phyloP scores from a whole-genome alignment of 1,284 basidiomycete species.

The Sporisorium sorghi region DNA sequence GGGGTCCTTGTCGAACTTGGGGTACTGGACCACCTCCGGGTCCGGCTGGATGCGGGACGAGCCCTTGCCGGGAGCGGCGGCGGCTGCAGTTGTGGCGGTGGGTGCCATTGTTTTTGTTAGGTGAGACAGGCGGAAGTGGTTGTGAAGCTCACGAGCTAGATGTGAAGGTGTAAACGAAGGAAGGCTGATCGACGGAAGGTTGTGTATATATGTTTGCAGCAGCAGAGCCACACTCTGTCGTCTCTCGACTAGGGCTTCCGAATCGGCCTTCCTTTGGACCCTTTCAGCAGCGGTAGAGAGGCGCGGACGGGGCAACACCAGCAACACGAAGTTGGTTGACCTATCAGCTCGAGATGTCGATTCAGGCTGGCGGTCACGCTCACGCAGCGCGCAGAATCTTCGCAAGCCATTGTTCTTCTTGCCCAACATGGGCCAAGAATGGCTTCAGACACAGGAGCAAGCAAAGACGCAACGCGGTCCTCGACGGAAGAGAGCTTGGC shows the following conservation, averaged over 20 bases:
- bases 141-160: too few species aligned
- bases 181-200: background rate
- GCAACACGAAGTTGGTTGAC: background rate
- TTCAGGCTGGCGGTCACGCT: too few species aligned
- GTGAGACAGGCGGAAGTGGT: background rate
- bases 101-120: constrained; percentile 42
- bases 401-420: background rate
- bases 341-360: background rate
- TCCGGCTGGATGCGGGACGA: constrained; percentile 60
- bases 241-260: background rate
- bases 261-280: background rate
- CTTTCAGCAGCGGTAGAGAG: background rate
- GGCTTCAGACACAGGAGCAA: background rate
- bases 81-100: constrained; percentile 33
- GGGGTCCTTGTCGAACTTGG: constrained; percentile 53
- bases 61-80: constrained; percentile 23
- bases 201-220: constrained; percentile 5
- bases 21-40: constrained; percentile 61
- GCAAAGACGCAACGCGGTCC: too few species aligned
- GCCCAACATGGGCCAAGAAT: background rate
- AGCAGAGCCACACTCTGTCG: background rate
- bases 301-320: constrained; percentile 2
- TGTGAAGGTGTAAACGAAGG: background rate
- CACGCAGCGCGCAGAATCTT: too few species aligned
- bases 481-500: background rate